Evolutionary conservation across 2,329 filamentous ascomycete genomes (phyloP).

Genomic region (Pseudocercospora fuligena): DNA sequence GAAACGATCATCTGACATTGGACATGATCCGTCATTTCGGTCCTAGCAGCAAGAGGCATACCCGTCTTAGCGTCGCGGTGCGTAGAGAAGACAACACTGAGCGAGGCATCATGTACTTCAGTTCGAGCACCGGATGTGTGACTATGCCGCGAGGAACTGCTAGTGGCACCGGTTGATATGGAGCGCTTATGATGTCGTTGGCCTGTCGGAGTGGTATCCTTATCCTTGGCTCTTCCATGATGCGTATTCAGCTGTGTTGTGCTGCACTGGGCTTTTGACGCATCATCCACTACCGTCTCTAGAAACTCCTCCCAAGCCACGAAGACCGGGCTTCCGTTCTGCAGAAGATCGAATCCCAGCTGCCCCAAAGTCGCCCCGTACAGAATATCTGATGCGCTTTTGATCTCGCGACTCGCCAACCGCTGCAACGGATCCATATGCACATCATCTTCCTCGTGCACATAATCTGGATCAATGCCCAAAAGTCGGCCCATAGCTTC

Average conservation of each 20-base stretch:
- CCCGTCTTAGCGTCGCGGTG: constrained; percentile 47
- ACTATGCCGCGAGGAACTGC: constrained; percentile 14
- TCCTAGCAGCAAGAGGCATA: constrained; percentile 43
- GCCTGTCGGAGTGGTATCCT: constrained; percentile 31
- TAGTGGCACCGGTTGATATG: constrained; percentile 22
- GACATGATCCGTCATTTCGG: constrained; percentile 44
- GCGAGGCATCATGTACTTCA: constrained; percentile 63
- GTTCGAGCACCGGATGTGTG: constrained; percentile 40
- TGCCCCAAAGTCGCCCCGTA: constrained; percentile 70
- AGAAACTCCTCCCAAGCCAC: constrained; percentile 58
- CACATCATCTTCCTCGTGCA: constrained; percentile 23
- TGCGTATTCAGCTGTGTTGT: constrained; percentile 36
- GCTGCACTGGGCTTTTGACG: constrained; percentile 35
- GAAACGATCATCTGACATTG: constrained; percentile 78
- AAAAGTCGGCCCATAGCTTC: constrained; percentile 74
- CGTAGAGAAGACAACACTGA: constrained; percentile 70
- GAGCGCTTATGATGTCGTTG: constrained; percentile 29
- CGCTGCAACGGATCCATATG: constrained; percentile 26
- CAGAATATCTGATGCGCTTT: constrained; percentile 62
- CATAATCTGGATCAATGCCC: constrained; percentile 56
- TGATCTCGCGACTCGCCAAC: constrained; percentile 31
- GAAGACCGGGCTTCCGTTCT: constrained; percentile 63
- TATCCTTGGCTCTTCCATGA: constrained; percentile 27
- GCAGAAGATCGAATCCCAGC: constrained; percentile 73
- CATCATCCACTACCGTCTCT: constrained; percentile 49